Evolutionary conservation across 2,329 filamentous ascomycete species (phyloP).

Genomic region (Aureobasidium zeae): DNA sequence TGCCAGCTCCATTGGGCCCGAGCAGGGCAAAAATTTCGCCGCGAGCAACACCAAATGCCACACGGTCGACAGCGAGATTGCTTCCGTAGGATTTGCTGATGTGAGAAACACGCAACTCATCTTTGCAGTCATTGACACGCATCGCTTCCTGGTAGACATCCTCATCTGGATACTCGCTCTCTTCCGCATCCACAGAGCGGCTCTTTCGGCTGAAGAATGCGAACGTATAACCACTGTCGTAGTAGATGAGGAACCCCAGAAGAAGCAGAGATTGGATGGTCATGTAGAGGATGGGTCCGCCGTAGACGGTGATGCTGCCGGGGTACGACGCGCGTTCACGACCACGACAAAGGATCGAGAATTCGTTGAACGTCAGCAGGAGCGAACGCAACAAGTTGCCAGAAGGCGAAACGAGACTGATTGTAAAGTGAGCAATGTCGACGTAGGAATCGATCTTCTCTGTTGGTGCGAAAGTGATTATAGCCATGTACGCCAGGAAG

Average conservation of each 20-base stretch:
- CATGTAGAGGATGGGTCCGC: conserved; percentile 76
- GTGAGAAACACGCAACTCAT: conserved; percentile 70
- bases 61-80: conserved; percentile 75
- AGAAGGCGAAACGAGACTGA: conserved; percentile 66
- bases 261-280: conserved; percentile 62
- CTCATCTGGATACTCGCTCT: conserved; percentile 36
- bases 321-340: conserved; percentile 57
- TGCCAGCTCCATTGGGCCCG: conserved; percentile 85
- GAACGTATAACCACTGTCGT: conserved; percentile 61
- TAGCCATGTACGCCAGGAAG: conserved; percentile 35
- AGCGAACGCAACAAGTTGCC: conserved; percentile 65
- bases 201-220: conserved; percentile 46
- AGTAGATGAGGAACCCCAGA: conserved; percentile 66
- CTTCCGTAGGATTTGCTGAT: conserved; percentile 70
- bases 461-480: conserved; percentile 57
- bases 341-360: conserved; percentile 66
- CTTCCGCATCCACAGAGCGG: conserved; percentile 36
- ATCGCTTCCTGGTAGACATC: conserved; percentile 58
- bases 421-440: conserved; percentile 62
- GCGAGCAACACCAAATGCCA: conserved; percentile 70
- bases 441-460: conserved; percentile 59
- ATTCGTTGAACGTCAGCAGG: conserved; percentile 72
- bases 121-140: conserved; percentile 51
- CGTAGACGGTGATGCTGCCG: conserved; percentile 63
- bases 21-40: conserved; percentile 83